Base-by-base conservation (phyloP, 2,329 filamentous ascomycete species). In the Hypoxylon sp. region DNA sequence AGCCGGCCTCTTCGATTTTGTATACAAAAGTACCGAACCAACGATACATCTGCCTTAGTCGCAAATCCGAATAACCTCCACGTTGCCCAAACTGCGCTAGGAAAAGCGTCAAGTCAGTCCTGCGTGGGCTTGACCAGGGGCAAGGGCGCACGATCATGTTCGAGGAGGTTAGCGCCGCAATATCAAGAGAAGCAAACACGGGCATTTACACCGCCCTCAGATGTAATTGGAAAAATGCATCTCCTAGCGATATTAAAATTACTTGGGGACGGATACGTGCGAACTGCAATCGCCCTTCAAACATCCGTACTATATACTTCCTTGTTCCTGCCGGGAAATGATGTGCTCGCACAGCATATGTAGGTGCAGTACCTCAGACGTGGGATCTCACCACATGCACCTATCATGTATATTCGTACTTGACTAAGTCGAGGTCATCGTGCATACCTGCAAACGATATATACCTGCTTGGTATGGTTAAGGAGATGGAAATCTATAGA, bases 331-430 rank as follows among this genome's bases (percentile, higher is more conserved):
- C 40, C 40, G 42, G 35, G 35, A 31, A 45, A 55, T 51, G 38
- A 37, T 57, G 55, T 54, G 55, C 55, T 57, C 38, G 55, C 51
- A 55, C 55, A 46, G 31, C 51, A 58, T 51, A 49, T 55, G 55
- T 55, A 58, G 26, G 35, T 51, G 29, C 31, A 36, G n/a, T 51
- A 40, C 37, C 30, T 48, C 19, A 17, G 15, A 32, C 40, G 17
- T 48, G 17, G 19, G 35, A 52, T 52, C 40, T 38, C 20, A 35
- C 23, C 41, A 51, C 16, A 34, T 46, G 25, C 17, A 8, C 12
- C 8, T 2, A 7, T 21, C 3, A 23, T 23, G 23, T 9, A 12
- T 16, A 17, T 37, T 25, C 21, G 15, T 7, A 21, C 36, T 42
- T 46, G 23, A 32, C 19, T 35, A 41, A 29, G 43, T 25, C 51